phyloP scores from a whole-genome alignment of 192 early-diverging fungal species.

The Chytriomyces sp. region DNA sequence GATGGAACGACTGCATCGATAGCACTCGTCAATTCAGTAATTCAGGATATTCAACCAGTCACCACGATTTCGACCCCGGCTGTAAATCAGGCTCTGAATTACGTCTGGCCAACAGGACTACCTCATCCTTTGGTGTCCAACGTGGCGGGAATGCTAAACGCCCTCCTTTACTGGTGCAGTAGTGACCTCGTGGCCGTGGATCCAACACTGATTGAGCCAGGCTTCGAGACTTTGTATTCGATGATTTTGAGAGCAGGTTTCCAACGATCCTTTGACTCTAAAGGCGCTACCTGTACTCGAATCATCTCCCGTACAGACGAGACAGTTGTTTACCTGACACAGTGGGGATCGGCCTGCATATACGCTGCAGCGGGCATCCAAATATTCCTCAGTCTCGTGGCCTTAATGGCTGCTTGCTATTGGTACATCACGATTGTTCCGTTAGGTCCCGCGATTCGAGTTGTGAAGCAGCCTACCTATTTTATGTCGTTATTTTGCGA shows the following conservation, averaged over 20 bases:
- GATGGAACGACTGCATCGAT: conserved; percentile 30
- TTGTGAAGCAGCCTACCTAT: conserved; percentile 14
- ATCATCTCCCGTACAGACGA: conserved; percentile 5
- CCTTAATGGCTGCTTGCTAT: neutral
- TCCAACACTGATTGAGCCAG: conserved; percentile 12
- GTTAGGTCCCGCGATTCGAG: conserved; percentile 12
- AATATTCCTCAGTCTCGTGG: neutral
- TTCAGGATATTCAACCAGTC: neutral
- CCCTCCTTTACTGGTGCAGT: conserved; percentile 24
- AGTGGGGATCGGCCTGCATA: conserved; percentile 15
- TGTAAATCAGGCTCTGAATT: neutral
- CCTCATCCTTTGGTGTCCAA: conserved; percentile 1
- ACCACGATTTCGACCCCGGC: neutral
- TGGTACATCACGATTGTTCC: conserved; percentile 1
- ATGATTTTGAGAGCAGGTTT: conserved; percentile 22
- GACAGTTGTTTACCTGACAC: conserved; percentile 12
- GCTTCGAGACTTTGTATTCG: conserved; percentile 10
- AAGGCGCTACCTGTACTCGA: conserved; percentile 8
- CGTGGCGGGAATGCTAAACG: conserved; percentile 18
- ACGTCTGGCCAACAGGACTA: conserved; percentile 2
- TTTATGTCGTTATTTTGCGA: conserved; percentile 21
- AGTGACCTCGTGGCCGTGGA: conserved; percentile 15
- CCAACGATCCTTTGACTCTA: conserved; percentile 10
- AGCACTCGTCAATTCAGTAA: conserved; percentile 10
- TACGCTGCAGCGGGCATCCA: neutral